These are phyloP conservation scores for Hypomontagnella monticulosa DNA, from an alignment of 495 filamentous ascomycete species.

Conservation along the genomic window DNA sequence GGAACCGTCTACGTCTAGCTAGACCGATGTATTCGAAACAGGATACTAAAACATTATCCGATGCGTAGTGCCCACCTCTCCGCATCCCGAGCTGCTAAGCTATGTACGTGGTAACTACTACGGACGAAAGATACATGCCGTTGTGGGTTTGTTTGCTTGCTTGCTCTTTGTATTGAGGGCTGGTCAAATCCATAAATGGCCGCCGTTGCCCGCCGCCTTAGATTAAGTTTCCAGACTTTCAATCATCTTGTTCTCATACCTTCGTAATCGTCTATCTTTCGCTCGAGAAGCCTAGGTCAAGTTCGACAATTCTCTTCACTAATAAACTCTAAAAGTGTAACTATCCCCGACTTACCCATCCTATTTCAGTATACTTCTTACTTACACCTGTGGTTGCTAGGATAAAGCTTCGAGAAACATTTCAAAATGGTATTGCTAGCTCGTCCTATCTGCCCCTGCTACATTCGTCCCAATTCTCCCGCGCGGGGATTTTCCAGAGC, in stretches of 20 bases:
- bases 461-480: constrained; percentile 40
- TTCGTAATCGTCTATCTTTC: constrained; percentile 26
- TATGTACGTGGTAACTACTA: constrained; percentile 24
- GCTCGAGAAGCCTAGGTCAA: neutral
- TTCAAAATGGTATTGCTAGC: constrained; percentile 64
- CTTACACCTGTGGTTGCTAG: constrained; percentile 9
- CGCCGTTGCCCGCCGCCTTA: constrained; percentile 30
- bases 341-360: neutral
- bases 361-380: constrained; percentile 7
- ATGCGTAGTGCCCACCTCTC: constrained; percentile 32
- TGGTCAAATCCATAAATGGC: constrained; percentile 40
- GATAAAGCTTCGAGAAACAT: constrained; percentile 25
- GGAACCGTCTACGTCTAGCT: constrained; percentile 30
- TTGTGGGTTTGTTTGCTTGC: constrained; percentile 15
- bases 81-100: constrained; percentile 30
- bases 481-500: constrained; percentile 36
- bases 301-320: neutral
- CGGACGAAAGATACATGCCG: constrained; percentile 30
- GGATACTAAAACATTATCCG: constrained; percentile 41
- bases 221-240: constrained; percentile 10
- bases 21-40: constrained; percentile 15
- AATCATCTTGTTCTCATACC: constrained; percentile 26
- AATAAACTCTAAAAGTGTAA: constrained; percentile 22
- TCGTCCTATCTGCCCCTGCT: constrained; percentile 48
- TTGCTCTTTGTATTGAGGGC: constrained; percentile 24